Base-by-base conservation (phyloP, 1,284 basidiomycete genomes). In the Ceratobasidium sp. region DNA sequence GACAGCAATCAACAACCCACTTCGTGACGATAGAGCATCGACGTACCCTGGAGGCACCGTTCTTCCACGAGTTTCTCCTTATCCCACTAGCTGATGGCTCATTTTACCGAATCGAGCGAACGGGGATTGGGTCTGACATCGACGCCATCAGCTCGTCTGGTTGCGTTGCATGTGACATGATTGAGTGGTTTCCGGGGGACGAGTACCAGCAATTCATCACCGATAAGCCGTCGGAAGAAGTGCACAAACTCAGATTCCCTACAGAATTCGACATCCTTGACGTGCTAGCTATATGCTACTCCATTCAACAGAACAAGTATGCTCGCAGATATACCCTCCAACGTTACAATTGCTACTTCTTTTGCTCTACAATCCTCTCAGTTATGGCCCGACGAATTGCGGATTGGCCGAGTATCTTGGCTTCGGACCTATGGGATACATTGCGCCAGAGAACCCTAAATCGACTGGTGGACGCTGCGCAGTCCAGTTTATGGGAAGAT, bases 341-440 rank as follows among this genome's bases (percentile, higher is more conserved):
- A 33, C 66, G 66, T n/a, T 68, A 48, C 66, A 68, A 68, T 30
- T 68, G 66, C 66, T 68, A 68, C 27, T 68, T 68, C 46, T 35
- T 68, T 2, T 68, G 66, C 14, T 30, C 27, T 46, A 30, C 46
- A 20, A 68, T 68, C 16, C 44, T 68, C 7, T 18, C 33, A 16
- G 14, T 30, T 8, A n/a, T 68, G 20, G 33, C 48, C 1, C 66
- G 66, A 2, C 48, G 48, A 14, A 7, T 68, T 5, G 44, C 46
- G 16, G 44, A 33, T 20, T 68, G 66, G 66, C 46, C 50, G 23
- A 6, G 27, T 16, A 16, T 33, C 46, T 12, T 68, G 46, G 52
- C 66, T 8, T 10, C 10, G 8, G 12, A 27, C 18, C 27, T 27
- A 12, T 68, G 66, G 66, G 38, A 38, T 3, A 38, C 38, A 8